These are phyloP conservation scores for Penicillium sp. DNA, from an alignment of 2,329 filamentous ascomycete species.

Conservation along the genomic window DNA sequence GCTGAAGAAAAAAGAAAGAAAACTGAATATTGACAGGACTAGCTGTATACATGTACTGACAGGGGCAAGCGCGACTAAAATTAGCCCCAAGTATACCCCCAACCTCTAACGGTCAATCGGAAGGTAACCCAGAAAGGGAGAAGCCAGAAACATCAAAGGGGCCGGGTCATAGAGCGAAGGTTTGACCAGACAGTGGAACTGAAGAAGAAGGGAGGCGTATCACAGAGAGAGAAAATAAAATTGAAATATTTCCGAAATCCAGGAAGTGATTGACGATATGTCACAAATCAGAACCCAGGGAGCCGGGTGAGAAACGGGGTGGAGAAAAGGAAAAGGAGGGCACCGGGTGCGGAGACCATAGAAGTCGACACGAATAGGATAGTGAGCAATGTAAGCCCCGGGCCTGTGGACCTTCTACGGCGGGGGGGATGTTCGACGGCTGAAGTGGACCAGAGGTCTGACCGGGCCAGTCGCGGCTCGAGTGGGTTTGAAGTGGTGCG, in stretches of 20 bases:
- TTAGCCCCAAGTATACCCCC: background rate
- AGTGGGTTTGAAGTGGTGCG: background rate
- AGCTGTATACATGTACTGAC: background rate
- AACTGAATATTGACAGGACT: background rate
- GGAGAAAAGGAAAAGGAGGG: background rate
- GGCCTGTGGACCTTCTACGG: background rate
- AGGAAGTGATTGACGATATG: slow-evolving; percentile 4
- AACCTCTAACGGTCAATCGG: background rate
- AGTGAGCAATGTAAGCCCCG: background rate
- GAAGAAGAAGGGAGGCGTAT: background rate
- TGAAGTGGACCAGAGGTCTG: slow-evolving; percentile 6
- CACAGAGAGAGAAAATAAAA: background rate
- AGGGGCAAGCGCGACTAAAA: background rate
- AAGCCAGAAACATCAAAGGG: background rate
- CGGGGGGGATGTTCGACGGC: slow-evolving; percentile 1
- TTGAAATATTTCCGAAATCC: background rate
- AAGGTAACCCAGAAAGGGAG: background rate
- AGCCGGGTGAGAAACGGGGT: background rate
- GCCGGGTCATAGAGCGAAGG: background rate
- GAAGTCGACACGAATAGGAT: background rate
- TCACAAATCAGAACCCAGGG: background rate
- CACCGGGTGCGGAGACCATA: background rate
- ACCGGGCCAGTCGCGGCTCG: background rate
- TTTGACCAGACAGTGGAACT: background rate
- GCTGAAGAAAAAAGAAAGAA: background rate